Evolutionary conservation across 2,329 filamentous ascomycete genomes (phyloP), one percentile per base, ranked within the genome.

Genomic region (Pestalotiopsis sp.): DNA sequence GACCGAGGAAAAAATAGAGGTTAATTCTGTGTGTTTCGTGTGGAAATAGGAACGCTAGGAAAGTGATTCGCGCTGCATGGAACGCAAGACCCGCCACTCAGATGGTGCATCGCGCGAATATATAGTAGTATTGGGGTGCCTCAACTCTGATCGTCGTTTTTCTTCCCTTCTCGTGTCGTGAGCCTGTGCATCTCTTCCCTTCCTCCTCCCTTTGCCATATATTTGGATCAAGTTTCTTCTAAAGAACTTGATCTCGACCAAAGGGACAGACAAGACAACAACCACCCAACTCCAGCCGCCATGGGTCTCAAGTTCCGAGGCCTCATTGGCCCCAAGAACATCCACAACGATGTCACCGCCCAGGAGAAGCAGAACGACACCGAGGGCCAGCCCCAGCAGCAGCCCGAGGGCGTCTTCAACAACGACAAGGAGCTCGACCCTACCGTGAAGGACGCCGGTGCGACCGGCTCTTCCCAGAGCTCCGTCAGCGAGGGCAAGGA

Each of bases 251-350:
- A 27, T 36, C 27, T 36, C 57, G 14, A 59, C 20, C 20, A 59
- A 59, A 23, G 23, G 23, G 23, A 59, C 20, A 2, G 14, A 27
- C 27, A n/a, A 36, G 20, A 41, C 61, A 27, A 38, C 25, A 38
- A 27, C 31, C 58, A 36, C 59, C 20, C 12, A 25, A 13, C 20
- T 56, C 25, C 31, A 25, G 31, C 52, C 52, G 56, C 52, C 45
- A 69, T 69, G 67, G 63, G 23, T 52, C 56, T 66, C 31, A 69
- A 69, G 39, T 69, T 69, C 63, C 49, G 67, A 17, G 67, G 67
- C 67, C 62, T 69, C n/a, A 39, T 69, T 14, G 67, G 67, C 31
- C 67, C 63, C 66, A 66, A 67, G n/a, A 64, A 31, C 52, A 17
- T 38, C 20, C 39, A 20, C 66, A 52, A 56, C 20, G 61, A 27